Evolutionary conservation across 495 filamentous ascomycete species (phyloP), one percentile per base, ranked within the genome.

Genomic region (Usnea hakonensis): DNA sequence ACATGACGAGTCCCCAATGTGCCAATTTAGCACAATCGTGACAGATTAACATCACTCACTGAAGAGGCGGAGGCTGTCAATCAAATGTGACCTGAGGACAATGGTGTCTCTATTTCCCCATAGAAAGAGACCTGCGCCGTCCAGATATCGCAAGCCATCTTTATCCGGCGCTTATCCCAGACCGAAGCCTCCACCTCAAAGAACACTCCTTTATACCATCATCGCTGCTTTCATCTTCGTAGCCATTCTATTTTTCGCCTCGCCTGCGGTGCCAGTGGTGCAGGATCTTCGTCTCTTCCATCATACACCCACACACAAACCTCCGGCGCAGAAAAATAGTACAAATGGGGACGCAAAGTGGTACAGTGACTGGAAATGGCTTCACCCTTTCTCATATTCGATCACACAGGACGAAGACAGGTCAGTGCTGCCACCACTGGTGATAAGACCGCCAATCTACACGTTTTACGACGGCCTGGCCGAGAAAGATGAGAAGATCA

Each of bases 331-430:
- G 69, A 82, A 86, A 62, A 88, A 88, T 50, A 90, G 91, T 69
- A 91, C 87, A 10, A 87, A 83, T 67, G 89, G 85, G 56, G 88
- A 87, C 64, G 83, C 85, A 58, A 87, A 82, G 67, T 98, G 94
- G 94, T 90, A 90, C 73, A 86, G 80, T 63, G 85, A 94, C 71
- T 92, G 85, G 84, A 87, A 85, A 70, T 97, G 93, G 93, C 75
- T 89, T 63, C 87, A 87, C 64, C 92, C 91, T 17, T 97, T 96
- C 73, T 96, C 91, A 43, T 90, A 85, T 35, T 81, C 85, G 33
- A 81, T 94, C 53, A 95, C 92, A 0, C 79, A 90, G 38, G 91
- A 96, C 66, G 91, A 96, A 74, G 85, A 86, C 64, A 81, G 91
- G 52, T 86, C 88, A n/a, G 84, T 96, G 60, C 85, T 98, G 5